phyloP scores from a whole-genome alignment of 1,139 yeast genomes.

The Kurtzmaniella quercitrusa region DNA sequence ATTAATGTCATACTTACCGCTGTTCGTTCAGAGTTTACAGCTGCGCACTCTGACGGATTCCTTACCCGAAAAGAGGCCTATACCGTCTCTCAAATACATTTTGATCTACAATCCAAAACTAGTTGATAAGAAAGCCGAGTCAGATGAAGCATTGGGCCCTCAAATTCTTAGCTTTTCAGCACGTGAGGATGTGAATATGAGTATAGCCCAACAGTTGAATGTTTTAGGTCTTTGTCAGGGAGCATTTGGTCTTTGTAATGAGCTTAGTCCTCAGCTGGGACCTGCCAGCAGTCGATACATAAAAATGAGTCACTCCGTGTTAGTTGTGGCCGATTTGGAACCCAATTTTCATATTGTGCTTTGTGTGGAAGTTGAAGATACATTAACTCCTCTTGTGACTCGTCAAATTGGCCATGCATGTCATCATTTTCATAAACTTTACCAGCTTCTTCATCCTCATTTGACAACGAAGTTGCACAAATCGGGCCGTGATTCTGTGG shows the following conservation, averaged over 20 bases:
- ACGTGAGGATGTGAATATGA: slow-evolving; percentile 10
- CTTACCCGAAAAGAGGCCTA: neutral
- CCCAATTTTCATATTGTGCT: slow-evolving; percentile 25
- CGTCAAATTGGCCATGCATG: neutral
- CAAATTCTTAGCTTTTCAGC: slow-evolving; percentile 29
- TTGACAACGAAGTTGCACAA: neutral
- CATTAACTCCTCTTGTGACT: neutral
- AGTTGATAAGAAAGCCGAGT: slow-evolving; percentile 19
- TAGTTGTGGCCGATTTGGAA: slow-evolving; percentile 26
- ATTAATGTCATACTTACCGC: slow-evolving; percentile 7
- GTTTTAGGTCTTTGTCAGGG: slow-evolving; percentile 39
- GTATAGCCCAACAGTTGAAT: slow-evolving; percentile 24
- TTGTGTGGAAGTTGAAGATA: slow-evolving; percentile 16
- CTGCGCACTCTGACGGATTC: neutral
- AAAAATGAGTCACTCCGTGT: slow-evolving; percentile 24
- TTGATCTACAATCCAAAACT: slow-evolving; percentile 22
- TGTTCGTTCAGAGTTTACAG: slow-evolving; percentile 6
- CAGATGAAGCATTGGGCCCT: slow-evolving; percentile 23
- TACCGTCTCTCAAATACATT: slow-evolving; percentile 6
- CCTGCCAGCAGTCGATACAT: slow-evolving; percentile 16
- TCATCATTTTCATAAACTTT: neutral
- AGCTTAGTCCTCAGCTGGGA: slow-evolving; percentile 11
- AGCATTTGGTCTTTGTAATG: slow-evolving; percentile 24
- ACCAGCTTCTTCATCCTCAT: neutral
- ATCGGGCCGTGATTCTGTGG: neutral